phyloP scores from a whole-genome alignment of 495 filamentous ascomycete genomes.

The Tuber brumale region DNA sequence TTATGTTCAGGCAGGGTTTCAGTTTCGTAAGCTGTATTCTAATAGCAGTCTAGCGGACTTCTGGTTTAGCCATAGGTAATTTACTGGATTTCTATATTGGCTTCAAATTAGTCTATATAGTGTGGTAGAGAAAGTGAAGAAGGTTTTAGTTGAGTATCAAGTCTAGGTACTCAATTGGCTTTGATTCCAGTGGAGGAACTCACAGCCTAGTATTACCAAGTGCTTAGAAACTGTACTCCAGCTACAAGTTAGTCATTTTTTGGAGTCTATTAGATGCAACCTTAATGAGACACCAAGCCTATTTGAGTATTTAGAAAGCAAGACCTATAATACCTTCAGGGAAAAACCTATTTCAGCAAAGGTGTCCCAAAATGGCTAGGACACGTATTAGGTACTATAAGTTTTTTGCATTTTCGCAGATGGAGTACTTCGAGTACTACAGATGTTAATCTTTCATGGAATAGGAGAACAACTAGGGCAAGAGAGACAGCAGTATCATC shows the following conservation, averaged over 20 bases:
- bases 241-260: neutral
- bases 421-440: neutral
- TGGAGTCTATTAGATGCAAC: neutral
- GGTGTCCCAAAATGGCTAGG: neutral
- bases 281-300: no score
- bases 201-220: neutral
- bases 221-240: no score
- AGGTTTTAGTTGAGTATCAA: neutral
- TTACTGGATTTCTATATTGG: neutral
- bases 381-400: neutral
- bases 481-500: neutral
- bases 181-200: neutral
- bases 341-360: neutral
- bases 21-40: no score
- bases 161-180: neutral
- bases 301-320: neutral
- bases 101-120: neutral
- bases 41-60: neutral
- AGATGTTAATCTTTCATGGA: neutral
- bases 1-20: no score
- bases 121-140: neutral
- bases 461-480: neutral
- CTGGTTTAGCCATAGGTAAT: neutral
- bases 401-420: conserved; percentile 10
- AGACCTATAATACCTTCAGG: neutral